Base-by-base conservation (phyloP, 495 filamentous ascomycete genomes). In the Aspergillus ellipticus region DNA sequence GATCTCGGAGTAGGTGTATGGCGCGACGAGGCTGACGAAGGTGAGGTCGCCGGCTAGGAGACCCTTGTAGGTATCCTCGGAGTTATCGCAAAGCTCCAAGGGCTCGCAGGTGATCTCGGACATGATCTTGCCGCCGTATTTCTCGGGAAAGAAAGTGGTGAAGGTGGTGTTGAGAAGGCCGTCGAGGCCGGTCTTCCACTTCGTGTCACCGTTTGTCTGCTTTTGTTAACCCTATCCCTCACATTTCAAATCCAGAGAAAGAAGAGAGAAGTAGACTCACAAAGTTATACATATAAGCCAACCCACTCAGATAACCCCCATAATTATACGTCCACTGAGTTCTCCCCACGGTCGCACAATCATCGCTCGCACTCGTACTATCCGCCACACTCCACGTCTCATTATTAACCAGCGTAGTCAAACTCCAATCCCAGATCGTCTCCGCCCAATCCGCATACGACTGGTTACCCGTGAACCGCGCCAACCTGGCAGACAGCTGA, bases 261-360 rank as follows among this genome's bases (percentile, higher is more conserved):
- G 28, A 7, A 17, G 9, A 29, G 7, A 11, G 31, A 20, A n/a
- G 20, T 21, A 16, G 37, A 19, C 74, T 53, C 72, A 84, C 82
- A 55, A 83, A 65, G 63, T 92, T 90, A 74, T 86, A 89, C 87
- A 93, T 90, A 63, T 84, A 82, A 16, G 87, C 86, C 5, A 86
- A 81, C 11, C 90, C 90, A 52, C 82, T 81, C 35, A 92, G 74
- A 66, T 82, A 90, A n/a, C 86, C 84, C 37, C 82, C 90, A 33
- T 86, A 81, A 66, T 88, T 89, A 72, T 92, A 92, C 0, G 82
- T 82, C 85, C 85, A 92, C 70, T 91, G 87, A 46, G 83, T 76
- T 53, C 78, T 66, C 57, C 85, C 84, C 55, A 84, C 72, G 24
- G 79, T 62, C 10, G 67, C 72, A 70, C 90, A 94, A 39, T 83